phyloP scores from a whole-genome alignment of 1,284 basidiomycete species.

The Trametes hirsuta region DNA sequence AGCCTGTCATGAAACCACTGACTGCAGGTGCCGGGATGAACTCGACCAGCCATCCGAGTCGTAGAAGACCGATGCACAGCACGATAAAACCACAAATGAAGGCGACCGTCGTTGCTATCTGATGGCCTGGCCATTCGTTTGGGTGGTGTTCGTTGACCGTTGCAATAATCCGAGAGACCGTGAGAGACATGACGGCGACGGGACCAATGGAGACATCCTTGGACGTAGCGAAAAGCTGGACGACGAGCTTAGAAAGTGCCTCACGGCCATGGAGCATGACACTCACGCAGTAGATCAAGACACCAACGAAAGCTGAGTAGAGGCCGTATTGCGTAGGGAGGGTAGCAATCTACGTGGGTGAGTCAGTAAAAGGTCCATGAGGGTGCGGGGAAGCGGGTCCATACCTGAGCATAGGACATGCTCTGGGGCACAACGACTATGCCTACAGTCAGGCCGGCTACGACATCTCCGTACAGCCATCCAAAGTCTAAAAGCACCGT shows the following conservation, averaged over 20 bases:
- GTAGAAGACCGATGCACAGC: constrained; percentile 89
- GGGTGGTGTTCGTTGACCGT: constrained; percentile 60
- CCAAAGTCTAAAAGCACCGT: constrained; percentile 52
- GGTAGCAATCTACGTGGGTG: constrained; percentile 73
- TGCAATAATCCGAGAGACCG: constrained; percentile 82
- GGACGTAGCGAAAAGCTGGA: constrained; percentile 86
- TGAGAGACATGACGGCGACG: constrained; percentile 96
- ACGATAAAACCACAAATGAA: constrained; percentile 93
- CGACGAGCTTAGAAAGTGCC: constrained; percentile 12
- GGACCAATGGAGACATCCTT: constrained; percentile 97
- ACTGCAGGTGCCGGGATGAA: constrained; percentile 93
- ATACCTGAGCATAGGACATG: constrained; percentile 80
- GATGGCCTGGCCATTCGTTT: constrained; percentile 59
- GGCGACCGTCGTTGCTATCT: constrained; percentile 87
- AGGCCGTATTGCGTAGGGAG: constrained; percentile 89
- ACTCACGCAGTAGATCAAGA: constrained; percentile 78
- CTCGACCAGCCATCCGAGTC: constrained; percentile 94
- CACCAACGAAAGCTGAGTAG: constrained; percentile 94
- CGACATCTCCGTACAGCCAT: constrained; percentile 80
- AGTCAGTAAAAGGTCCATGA: background rate
- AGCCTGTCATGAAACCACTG: constrained; percentile 92
- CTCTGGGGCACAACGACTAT: constrained; percentile 90
- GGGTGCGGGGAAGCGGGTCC: background rate
- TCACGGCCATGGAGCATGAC: constrained; percentile 24
- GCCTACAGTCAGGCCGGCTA: constrained; percentile 90